Conservation (phyloP, 1,139 yeast genomes). For the Nakaseomyces delphensis region DNA sequence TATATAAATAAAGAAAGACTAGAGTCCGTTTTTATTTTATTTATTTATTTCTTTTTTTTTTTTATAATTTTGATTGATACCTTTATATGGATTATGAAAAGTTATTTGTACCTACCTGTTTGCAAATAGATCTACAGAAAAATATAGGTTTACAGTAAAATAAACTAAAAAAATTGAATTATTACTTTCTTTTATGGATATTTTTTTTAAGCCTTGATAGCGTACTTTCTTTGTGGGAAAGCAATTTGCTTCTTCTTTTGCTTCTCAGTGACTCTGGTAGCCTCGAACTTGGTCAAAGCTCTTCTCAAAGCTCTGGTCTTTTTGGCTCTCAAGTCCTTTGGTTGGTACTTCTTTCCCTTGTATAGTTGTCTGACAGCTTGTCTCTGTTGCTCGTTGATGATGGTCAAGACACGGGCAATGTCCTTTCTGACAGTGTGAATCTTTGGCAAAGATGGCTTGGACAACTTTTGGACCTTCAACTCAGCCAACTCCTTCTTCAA, state of each 20-base stretch:
- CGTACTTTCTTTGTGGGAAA: constrained; percentile 97
- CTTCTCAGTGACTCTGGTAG: constrained; percentile 72
- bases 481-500: constrained; percentile 95
- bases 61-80: neutral
- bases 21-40: neutral
- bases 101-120: constrained; percentile 5
- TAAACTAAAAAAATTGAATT: neutral
- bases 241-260: constrained; percentile 88
- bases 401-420: constrained; percentile 96
- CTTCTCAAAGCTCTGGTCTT: constrained; percentile 99
- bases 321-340: constrained; percentile 99
- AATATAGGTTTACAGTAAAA: neutral
- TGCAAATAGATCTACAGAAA: constrained; percentile 3
- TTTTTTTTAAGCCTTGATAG: constrained; percentile 81
- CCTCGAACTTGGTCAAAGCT: constrained; percentile 83
- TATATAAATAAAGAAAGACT: too few species aligned
- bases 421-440: constrained; percentile 95
- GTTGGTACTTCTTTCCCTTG: constrained; percentile 93
- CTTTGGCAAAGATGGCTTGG: constrained; percentile 88
- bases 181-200: neutral
- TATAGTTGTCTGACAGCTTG: constrained; percentile 90
- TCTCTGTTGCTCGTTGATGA: constrained; percentile 96
- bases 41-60: neutral
- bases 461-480: constrained; percentile 92
- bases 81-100: constrained; percentile 5